Conservation (phyloP, 1,284 basidiomycete species). For the Tylopilus sp. region DNA sequence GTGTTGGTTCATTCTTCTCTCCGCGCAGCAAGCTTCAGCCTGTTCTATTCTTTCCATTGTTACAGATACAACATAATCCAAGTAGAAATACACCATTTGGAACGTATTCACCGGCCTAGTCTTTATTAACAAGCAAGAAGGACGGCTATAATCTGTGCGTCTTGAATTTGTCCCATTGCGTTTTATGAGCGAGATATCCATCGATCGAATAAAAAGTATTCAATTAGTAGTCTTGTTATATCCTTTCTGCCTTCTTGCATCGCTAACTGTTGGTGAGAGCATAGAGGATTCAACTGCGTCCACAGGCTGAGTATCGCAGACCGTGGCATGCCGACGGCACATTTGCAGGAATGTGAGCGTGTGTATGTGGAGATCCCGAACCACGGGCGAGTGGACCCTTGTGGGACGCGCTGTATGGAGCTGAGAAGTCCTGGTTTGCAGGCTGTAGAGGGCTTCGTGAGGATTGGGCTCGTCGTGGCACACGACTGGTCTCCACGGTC, state of each 20-base stretch:
- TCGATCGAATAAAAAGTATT: conserved; percentile 16
- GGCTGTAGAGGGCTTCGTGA: conserved; percentile 25
- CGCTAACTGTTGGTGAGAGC: neutral
- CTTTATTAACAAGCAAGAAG: conserved; percentile 15
- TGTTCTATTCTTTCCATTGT: conserved; percentile 3
- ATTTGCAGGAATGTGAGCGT: conserved; percentile 13
- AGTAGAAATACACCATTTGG: conserved; percentile 25
- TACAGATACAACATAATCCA: conserved; percentile 26
- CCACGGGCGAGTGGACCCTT: conserved; percentile 9
- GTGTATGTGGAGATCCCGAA: conserved; percentile 6
- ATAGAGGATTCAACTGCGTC: conserved; percentile 6
- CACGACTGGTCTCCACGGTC: conserved; percentile 39
- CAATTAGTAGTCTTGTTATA: conserved; percentile 15
- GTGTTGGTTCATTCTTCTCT: conserved; percentile 23
- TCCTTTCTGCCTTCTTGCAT: conserved; percentile 1
- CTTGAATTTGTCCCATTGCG: conserved; percentile 11
- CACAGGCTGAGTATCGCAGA: conserved; percentile 8
- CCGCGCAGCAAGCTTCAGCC: conserved; percentile 2
- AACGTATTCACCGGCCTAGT: conserved; percentile 4
- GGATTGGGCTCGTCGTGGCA: conserved; percentile 20
- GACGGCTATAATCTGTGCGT: conserved; percentile 12
- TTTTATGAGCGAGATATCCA: conserved; percentile 17
- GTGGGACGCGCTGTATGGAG: conserved; percentile 5
- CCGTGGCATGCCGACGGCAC: conserved; percentile 14
- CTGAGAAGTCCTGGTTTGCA: conserved; percentile 24